Base-by-base conservation (phyloP, 441 rosid genomes). In the Mallotus japonicus region DNA sequence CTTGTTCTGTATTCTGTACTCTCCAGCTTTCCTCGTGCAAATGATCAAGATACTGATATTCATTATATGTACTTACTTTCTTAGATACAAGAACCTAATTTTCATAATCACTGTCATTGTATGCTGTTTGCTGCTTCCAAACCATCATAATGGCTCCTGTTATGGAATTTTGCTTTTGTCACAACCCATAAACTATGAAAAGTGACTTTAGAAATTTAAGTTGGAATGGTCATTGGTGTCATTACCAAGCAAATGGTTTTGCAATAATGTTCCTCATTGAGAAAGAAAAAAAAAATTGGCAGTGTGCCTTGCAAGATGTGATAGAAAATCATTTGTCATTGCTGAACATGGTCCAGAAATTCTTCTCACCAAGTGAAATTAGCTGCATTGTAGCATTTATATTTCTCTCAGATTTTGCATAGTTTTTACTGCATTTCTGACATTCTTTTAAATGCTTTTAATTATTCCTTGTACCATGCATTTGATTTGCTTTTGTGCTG, bases 171-270 rank as follows among this genome's bases (percentile, higher is more conserved):
- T 34, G 42, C 22, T 42, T 20, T 10, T 40, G 14, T 13, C 24
- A 51, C 61, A 69, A 19, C n/a, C 14, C 17, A 37, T 71, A 69
- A 37, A 34, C n/a, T 44, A 14, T 55, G 49, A 69, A 37, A 69
- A 8, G 7, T 37, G 6, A 12, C 20, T 20, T 28, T 24, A 19
- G 11, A 34, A 34, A 11, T 40, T 50, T 50, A 50, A 50, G 17
- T 59, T 61, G 8, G 10, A 19, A 51, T 47, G 47, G 50, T 66
- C 6, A 42, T 3, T 62, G 15, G 15, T n/a, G n/a, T 62, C 24
- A 53, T 19, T 47, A 32, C 58, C 20, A 8, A 20, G 13, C 40
- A 14, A 67, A 54, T 51, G 37, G 37, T 15, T 19, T 24, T 69
- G 53, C 73, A 37, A 4, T 37, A 3, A 37, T 37, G 40, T 44